Evolutionary conservation across 257 asterid genomes (phyloP), one percentile per base, ranked within the genome.

Genomic region (Plantago elongata): DNA sequence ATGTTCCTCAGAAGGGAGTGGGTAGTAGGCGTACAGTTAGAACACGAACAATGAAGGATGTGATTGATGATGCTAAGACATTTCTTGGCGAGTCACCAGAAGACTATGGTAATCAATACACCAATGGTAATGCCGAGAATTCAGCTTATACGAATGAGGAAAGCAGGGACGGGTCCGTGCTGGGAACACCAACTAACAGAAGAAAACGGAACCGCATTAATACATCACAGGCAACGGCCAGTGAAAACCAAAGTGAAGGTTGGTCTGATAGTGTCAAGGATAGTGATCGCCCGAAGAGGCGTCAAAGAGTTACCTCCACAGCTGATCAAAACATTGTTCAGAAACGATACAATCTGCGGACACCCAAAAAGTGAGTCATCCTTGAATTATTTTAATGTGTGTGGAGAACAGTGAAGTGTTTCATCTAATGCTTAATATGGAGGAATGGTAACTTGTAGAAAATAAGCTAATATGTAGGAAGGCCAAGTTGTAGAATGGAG

Each of bases 271-370:
- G 90, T 68, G 64, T 79, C 43, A 62, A 77, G 45, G 88, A 72
- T 63, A 83, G 83, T 62, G 82, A 72, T 57, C 91, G 78, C 13
- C 83, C 85, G 60, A 89, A 66, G 81, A 83, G 94, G 81, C 83
- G 86, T 48, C 96, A 83, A 57, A 82, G 74, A 62, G 81, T 70
- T 66, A 77, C 69, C 56, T 78, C 69, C 56, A 78, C 73, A 13
- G 66, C 76, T 62, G 88, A 77, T 14, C 88, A 74, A 69, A 66
- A 52, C 67, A 51, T 66, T 70, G 86, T 69, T 57, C 93, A 81
- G 77, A 85, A 76, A 51, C 87, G 96, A 43, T 92, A 92, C 86
- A 89, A 92, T 78, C 94, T 92, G 72, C 93, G 99, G 47, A 81
- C 69, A 48, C 67, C 79, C 56, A 86, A 72, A 78, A 83, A 65